Conservation (phyloP, 371 early-diverging fungal genomes). For the Actinomortierella ambigua region DNA sequence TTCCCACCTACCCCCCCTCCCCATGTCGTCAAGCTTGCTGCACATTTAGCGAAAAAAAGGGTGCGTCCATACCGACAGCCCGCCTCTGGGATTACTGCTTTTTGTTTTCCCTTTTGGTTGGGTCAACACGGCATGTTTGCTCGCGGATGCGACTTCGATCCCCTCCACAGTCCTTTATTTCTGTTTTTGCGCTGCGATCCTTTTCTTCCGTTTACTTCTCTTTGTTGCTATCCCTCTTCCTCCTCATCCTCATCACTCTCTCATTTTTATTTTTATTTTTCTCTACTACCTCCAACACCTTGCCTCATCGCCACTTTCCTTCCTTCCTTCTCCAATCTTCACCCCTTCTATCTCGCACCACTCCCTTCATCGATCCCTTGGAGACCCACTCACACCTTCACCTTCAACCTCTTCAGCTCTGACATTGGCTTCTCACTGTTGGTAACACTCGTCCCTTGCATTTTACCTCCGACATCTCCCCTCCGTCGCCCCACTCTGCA, state of each 20-base stretch:
- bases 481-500: too few species aligned
- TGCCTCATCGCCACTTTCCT: neutral
- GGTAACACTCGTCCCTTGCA: neutral
- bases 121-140: too few species aligned
- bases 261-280: slow-evolving; percentile 2
- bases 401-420: too few species aligned
- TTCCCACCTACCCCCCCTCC: too few species aligned
- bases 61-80: too few species aligned
- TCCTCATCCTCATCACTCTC: neutral
- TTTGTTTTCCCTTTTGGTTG: neutral
- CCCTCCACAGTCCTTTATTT: neutral
- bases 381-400: too few species aligned
- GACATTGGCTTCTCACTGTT: too few species aligned
- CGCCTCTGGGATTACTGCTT: neutral
- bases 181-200: neutral
- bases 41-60: too few species aligned
- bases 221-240: neutral
- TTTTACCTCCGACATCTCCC: neutral
- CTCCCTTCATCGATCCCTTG: neutral
- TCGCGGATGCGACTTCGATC: neutral
- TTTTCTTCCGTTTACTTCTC: neutral
- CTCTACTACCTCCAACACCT: neutral
- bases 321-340: neutral
- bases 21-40: too few species aligned
- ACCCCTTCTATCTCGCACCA: neutral